phyloP scores from a whole-genome alignment of 2,329 filamentous ascomycete species.

The Aspergillus carbonarius region DNA sequence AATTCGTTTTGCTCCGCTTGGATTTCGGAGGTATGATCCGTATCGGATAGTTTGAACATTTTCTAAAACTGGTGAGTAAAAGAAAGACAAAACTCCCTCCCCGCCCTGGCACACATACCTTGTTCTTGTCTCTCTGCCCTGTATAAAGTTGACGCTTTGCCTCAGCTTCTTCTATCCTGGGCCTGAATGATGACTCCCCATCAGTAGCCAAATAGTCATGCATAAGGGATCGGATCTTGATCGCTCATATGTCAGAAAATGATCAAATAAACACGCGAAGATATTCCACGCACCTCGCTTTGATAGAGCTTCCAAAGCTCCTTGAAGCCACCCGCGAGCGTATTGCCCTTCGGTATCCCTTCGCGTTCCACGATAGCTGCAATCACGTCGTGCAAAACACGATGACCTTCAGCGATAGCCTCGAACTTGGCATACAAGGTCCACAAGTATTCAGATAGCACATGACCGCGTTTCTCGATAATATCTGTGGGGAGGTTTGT shows the following conservation, averaged over 20 bases:
- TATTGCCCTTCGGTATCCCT: slow-evolving; percentile 61
- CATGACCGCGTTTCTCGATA: slow-evolving; percentile 74
- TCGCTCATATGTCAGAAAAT: slow-evolving; percentile 16
- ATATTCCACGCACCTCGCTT: slow-evolving; percentile 62
- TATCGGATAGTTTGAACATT: slow-evolving; percentile 76
- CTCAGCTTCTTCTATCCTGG: slow-evolving; percentile 49
- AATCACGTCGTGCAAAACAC: slow-evolving; percentile 89
- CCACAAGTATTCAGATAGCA: slow-evolving; percentile 88
- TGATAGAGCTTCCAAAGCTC: slow-evolving; percentile 98
- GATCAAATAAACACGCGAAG: background rate
- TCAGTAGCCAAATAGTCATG: slow-evolving; percentile 97
- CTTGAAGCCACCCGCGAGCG: slow-evolving; percentile 83
- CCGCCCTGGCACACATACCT: slow-evolving; percentile 31
- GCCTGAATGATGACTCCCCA: slow-evolving; percentile 66
- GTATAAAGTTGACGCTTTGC: slow-evolving; percentile 55
- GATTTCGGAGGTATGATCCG: slow-evolving; percentile 76
- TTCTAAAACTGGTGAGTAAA: slow-evolving; percentile 48
- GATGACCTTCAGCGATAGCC: slow-evolving; percentile 91
- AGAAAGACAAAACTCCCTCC: background rate
- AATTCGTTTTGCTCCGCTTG: slow-evolving; percentile 83
- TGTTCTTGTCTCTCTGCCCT: slow-evolving; percentile 48
- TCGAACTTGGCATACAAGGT: slow-evolving; percentile 96
- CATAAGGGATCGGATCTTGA: slow-evolving; percentile 75
- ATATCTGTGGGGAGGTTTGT: slow-evolving; percentile 65
- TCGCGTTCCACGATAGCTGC: slow-evolving; percentile 82